These are phyloP conservation scores for Colletotrichum acutatum DNA, from an alignment of 2,329 filamentous ascomycete species.

Conservation along the genomic window DNA sequence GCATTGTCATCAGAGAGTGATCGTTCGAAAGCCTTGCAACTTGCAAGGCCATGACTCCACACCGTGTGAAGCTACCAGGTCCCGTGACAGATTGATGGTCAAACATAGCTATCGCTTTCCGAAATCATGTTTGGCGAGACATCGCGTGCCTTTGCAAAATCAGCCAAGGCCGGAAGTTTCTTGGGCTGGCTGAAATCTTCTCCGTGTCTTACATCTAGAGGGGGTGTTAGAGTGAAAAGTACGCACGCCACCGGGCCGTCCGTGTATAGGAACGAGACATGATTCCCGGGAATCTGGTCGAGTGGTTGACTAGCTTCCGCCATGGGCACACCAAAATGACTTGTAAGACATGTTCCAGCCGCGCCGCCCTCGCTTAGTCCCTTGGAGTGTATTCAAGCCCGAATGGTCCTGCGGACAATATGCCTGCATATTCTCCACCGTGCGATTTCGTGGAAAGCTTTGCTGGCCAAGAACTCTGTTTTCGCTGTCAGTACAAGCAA, in stretches of 20 bases:
- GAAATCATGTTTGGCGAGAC: constrained; percentile 2
- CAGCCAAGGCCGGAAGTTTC: neutral
- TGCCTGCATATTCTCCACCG: neutral
- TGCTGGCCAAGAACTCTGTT: neutral
- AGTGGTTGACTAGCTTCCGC: constrained; percentile 15
- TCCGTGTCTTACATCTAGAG: constrained; percentile 2
- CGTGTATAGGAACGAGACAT: constrained; percentile 8
- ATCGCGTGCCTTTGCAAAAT: neutral
- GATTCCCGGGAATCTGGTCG: constrained; percentile 23
- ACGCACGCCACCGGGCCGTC: constrained; percentile 10
- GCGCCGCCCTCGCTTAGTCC: constrained; percentile 1
- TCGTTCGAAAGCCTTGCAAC: neutral
- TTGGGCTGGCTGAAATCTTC: constrained; percentile 3
- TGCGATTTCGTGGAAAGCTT: neutral
- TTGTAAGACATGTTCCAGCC: constrained; percentile 23
- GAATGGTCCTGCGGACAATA: neutral
- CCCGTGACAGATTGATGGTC: constrained; percentile 28
- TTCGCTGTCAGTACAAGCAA: neutral
- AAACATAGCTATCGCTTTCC: constrained; percentile 5
- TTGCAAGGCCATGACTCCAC: constrained; percentile 3
- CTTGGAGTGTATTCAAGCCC: neutral
- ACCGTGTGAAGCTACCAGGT: constrained; percentile 12
- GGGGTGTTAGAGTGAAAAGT: neutral
- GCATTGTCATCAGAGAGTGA: neutral
- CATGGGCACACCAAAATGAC: neutral